Percentiles rank a stretch among this genome's conserved stretches.
Evolutionary conservation across 2,329 filamentous ascomycete genomes (phyloP).

Genomic region (Chaetothyriales sp.): DNA sequence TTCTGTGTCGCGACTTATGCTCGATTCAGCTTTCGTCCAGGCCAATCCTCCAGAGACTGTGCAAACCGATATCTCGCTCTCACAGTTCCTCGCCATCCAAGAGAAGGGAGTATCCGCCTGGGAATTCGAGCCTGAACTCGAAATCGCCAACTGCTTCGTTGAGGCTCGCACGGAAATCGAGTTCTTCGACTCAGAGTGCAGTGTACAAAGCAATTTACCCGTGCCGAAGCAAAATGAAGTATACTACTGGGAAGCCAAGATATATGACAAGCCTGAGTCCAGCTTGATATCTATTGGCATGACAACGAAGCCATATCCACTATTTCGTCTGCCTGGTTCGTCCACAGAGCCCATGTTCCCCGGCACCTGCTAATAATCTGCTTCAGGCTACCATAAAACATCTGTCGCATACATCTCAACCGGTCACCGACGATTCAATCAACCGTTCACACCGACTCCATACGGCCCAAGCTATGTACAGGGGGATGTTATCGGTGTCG

Average conservation of each 20-base stretch:
- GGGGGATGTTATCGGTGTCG: slow-evolving; percentile 89
- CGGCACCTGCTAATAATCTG: slow-evolving; percentile 10
- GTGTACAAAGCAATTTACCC: slow-evolving; percentile 88
- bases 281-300: slow-evolving; percentile 83
- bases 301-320: slow-evolving; percentile 89
- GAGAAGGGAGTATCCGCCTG: slow-evolving; percentile 99
- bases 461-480: slow-evolving; percentile 80
- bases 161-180: slow-evolving; percentile 93
- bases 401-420: slow-evolving; percentile 84
- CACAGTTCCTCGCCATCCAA: slow-evolving; percentile 94
- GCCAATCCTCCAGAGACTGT: slow-evolving; percentile 89
- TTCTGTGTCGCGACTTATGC: slow-evolving; percentile 10
- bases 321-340: slow-evolving; percentile 85
- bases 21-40: slow-evolving; percentile 63
- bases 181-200: slow-evolving; percentile 96
- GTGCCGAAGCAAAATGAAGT: slow-evolving; percentile 98
- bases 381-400: slow-evolving; percentile 70
- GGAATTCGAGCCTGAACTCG: slow-evolving; percentile 98
- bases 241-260: slow-evolving; percentile 98
- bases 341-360: slow-evolving; percentile 3
- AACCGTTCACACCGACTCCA: slow-evolving; percentile 64
- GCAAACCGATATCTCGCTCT: slow-evolving; percentile 92
- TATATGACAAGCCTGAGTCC: slow-evolving; percentile 89
- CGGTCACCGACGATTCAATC: slow-evolving; percentile 76
- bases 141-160: slow-evolving; percentile 98